A percentile compares a stretch with the other conserved stretches of the same genome.
Evolutionary conservation across 345 rosid genomes (phyloP).

Genomic region (Murraya koenigii): DNA sequence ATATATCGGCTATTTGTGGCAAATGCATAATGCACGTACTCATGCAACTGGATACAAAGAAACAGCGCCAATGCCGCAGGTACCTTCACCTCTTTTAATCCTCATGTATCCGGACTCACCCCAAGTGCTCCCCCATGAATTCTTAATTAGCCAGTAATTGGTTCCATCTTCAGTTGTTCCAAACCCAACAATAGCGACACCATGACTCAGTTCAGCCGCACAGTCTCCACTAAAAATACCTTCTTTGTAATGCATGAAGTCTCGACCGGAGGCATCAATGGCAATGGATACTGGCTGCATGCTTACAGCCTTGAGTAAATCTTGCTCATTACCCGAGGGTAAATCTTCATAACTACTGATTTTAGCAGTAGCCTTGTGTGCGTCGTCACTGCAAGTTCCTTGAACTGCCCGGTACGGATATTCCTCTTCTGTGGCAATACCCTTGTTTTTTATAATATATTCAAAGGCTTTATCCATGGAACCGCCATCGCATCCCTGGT

Average conservation of each 20-base stretch:
- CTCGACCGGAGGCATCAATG: conserved; percentile 9
- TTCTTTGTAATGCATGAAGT: conserved; percentile 16
- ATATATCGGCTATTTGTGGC: too few relatives aligned
- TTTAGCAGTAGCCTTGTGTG: not conserved
- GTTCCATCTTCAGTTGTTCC: conserved; percentile 32
- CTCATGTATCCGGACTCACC: conserved; percentile 57
- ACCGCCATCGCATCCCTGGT: conserved; percentile 41
- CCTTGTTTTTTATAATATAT: conserved; percentile 8
- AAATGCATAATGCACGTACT: not conserved
- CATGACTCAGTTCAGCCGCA: conserved; percentile 33
- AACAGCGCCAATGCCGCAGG: not conserved
- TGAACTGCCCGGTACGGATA: not conserved
- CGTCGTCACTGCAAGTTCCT: not conserved
- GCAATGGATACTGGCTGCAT: conserved; percentile 56
- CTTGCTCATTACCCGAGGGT: conserved; percentile 36
- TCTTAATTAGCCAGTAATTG: conserved; percentile 51
- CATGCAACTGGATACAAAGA: not conserved
- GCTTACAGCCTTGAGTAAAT: conserved; percentile 16
- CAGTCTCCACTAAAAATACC: conserved; percentile 43
- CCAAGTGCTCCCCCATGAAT: conserved; percentile 52
- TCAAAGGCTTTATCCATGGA: conserved; percentile 30
- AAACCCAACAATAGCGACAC: conserved; percentile 44
- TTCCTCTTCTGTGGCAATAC: not conserved
- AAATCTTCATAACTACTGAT: conserved; percentile 20
- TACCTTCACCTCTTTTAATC: conserved; percentile 29